A percentile compares a stretch with the other conserved stretches of the same genome.
phyloP scores from a whole-genome alignment of 345 rosid species.

The Citrus australasica region DNA sequence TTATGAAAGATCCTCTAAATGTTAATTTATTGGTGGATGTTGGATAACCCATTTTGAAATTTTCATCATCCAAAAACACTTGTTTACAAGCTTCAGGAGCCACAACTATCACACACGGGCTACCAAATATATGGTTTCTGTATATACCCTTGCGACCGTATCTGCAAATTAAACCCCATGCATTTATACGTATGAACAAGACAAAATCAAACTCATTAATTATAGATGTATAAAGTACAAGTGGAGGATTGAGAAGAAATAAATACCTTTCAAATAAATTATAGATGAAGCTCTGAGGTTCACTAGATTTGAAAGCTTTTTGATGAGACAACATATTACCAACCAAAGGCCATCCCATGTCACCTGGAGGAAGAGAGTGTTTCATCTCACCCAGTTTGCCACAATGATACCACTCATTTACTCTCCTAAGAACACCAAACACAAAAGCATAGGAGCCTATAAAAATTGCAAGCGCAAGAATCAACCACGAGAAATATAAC shows the following conservation, averaged over 20 bases:
- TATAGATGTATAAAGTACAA: neutral
- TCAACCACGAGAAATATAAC: neutral
- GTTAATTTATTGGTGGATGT: constrained; percentile 16
- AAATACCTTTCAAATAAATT: constrained; percentile 26
- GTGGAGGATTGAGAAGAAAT: neutral
- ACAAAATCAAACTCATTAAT: no score
- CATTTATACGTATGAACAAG: no score
- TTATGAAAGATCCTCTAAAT: constrained; percentile 20
- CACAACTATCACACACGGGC: constrained; percentile 26
- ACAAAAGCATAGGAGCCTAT: constrained; percentile 5
- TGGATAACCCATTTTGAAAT: constrained; percentile 26
- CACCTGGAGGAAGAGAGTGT: constrained; percentile 43
- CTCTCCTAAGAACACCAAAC: constrained; percentile 27
- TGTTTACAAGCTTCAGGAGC: constrained; percentile 26
- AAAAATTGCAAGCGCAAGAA: constrained; percentile 17
- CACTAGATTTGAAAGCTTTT: constrained; percentile 38
- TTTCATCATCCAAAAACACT: constrained; percentile 24
- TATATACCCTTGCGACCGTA: constrained; percentile 30
- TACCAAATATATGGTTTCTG: constrained; percentile 26
- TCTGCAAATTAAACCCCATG: constrained; percentile 6
- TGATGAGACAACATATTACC: constrained; percentile 47
- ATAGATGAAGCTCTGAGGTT: constrained; percentile 40
- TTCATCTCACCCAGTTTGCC: constrained; percentile 31
- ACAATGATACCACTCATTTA: constrained; percentile 34
- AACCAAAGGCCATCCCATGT: constrained; percentile 44